Conservation (phyloP, 2,329 filamentous ascomycete genomes). For the Aspergillus sp. region DNA sequence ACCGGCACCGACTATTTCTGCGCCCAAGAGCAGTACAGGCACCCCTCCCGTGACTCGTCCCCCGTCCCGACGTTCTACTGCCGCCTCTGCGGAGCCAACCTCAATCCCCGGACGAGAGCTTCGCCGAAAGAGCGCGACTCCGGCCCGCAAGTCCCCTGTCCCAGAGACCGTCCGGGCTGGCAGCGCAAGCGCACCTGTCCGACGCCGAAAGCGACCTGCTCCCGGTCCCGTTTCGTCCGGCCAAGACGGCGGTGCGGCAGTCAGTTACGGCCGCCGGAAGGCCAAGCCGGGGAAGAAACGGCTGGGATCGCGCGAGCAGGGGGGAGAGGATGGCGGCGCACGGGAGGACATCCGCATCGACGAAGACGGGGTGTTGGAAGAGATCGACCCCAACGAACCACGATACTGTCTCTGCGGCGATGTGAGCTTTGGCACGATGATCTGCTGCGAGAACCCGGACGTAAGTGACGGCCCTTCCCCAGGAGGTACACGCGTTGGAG, state of each 20-base stretch:
- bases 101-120: conserved; percentile 29
- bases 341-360: conserved; percentile 43
- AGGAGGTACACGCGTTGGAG: not conserved
- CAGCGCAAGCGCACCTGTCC: conserved; percentile 31
- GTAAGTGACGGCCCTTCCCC: conserved; percentile 33
- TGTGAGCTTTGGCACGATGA: conserved; percentile 65
- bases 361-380: conserved; percentile 48
- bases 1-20: not conserved
- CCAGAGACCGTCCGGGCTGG: conserved; percentile 43
- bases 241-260: conserved; percentile 60
- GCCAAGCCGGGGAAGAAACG: conserved; percentile 49
- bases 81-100: conserved; percentile 27
- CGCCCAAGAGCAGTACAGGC: conserved; percentile 5
- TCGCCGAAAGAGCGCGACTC: conserved; percentile 43
- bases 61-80: conserved; percentile 31
- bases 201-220: conserved; percentile 58
- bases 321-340: conserved; percentile 20
- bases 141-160: conserved; percentile 38
- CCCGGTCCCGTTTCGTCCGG: conserved; percentile 59
- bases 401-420: conserved; percentile 65
- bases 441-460: conserved; percentile 63
- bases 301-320: conserved; percentile 40
- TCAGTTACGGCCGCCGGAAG: conserved; percentile 61
- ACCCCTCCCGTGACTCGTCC: conserved; percentile 34
- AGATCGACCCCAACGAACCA: conserved; percentile 61